Evolutionary conservation across 306 rosid genomes (phyloP).

Genomic region (Prunus kanzakura): DNA sequence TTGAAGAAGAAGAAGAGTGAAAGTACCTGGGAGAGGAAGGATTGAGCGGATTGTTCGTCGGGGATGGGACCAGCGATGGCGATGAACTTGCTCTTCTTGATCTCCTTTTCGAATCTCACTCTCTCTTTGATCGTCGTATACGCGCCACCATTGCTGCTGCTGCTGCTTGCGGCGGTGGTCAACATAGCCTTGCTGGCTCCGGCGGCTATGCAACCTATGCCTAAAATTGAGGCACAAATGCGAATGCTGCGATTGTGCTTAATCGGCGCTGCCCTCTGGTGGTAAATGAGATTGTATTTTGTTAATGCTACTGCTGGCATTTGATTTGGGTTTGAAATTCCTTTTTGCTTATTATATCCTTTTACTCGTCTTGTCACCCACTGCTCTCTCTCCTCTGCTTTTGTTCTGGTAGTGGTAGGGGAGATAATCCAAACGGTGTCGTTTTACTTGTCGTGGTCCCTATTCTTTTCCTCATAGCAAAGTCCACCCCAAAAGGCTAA

Average conservation of each 20-base stretch:
- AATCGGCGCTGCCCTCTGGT: conserved; percentile 7
- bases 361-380: neutral
- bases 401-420: neutral
- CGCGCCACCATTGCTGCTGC: conserved; percentile 43
- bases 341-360: neutral
- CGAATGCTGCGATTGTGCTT: conserved; percentile 12
- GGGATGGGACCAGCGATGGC: conserved; percentile 73
- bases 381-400: neutral
- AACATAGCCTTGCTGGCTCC: conserved; percentile 42
- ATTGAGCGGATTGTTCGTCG: conserved; percentile 71
- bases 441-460: neutral
- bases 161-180: conserved; percentile 30
- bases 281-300: conserved; percentile 22
- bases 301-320: conserved; percentile 39
- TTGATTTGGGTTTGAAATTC: neutral
- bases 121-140: conserved; percentile 67
- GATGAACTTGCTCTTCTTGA: conserved; percentile 90
- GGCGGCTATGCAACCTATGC: conserved; percentile 19
- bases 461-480: too few relatives aligned
- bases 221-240: conserved; percentile 35
- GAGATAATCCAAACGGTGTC: neutral
- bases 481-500: too few relatives aligned
- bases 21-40: conserved; percentile 73
- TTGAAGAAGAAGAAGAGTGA: neutral
- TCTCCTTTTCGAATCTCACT: conserved; percentile 58